phyloP scores from a whole-genome alignment of 441 rosid genomes.

The Viola pubescens region DNA sequence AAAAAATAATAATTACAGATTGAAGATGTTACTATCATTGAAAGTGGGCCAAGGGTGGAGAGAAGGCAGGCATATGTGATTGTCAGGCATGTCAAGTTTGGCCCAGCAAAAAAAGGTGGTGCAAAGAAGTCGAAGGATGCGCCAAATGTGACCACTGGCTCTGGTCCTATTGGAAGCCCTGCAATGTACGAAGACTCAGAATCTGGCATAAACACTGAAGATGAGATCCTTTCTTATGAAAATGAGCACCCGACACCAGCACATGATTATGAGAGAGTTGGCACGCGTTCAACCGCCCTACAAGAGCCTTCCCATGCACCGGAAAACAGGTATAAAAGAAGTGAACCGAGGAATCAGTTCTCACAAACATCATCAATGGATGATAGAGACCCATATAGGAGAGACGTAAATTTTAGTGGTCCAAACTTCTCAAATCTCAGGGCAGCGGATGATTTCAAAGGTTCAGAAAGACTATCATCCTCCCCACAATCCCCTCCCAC shows the following conservation, averaged over 20 bases:
- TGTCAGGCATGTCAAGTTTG: conserved; percentile 72
- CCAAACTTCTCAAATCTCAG: conserved; percentile 13
- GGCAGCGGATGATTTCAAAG: conserved; percentile 10
- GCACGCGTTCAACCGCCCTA: conserved; percentile 16
- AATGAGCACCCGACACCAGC: conserved; percentile 18
- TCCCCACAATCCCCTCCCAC: conserved; percentile 12
- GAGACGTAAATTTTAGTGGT: conserved; percentile 5
- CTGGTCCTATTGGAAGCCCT: conserved; percentile 13
- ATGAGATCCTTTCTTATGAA: conserved; percentile 18
- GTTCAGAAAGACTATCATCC: conserved; percentile 11
- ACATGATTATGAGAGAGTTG: conserved; percentile 13
- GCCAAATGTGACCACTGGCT: conserved; percentile 15
- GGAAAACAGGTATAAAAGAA: background rate
- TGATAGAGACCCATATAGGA: conserved; percentile 9
- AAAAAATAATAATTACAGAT: conserved; percentile 34
- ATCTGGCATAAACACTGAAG: conserved; percentile 27
- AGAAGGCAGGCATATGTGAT: conserved; percentile 53
- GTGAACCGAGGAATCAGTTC: background rate
- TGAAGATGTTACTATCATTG: conserved; percentile 53
- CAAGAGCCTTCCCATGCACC: conserved; percentile 15
- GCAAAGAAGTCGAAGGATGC: conserved; percentile 25
- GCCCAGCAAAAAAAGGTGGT: conserved; percentile 60
- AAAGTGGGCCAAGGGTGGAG: conserved; percentile 62
- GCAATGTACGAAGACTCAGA: conserved; percentile 12
- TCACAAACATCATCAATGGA: background rate